phyloP scores from a whole-genome alignment of 2,329 filamentous ascomycete species.

The Xylaria sp. region DNA sequence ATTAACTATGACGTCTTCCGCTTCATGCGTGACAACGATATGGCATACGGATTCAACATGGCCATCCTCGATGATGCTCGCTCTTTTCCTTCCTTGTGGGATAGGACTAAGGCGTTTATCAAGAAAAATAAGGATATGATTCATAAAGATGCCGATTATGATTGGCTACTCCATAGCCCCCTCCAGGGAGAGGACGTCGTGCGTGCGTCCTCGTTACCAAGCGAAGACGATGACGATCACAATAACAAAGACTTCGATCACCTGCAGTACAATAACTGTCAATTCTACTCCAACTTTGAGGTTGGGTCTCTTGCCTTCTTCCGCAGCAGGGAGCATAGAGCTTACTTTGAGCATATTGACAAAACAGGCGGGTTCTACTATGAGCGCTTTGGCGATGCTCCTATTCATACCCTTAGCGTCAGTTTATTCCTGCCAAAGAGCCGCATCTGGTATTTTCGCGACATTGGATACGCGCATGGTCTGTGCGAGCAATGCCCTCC shows the following conservation, averaged over 20 bases:
- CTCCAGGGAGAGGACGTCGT: conserved; percentile 32
- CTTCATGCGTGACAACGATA: conserved; percentile 85
- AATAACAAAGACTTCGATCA: conserved; percentile 38
- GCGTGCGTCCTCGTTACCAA: not conserved
- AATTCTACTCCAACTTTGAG: conserved; percentile 65
- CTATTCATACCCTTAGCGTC: conserved; percentile 64
- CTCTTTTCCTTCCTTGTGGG: conserved; percentile 58
- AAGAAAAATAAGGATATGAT: conserved; percentile 56
- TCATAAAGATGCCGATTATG: conserved; percentile 59
- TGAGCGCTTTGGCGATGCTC: conserved; percentile 58
- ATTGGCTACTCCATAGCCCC: conserved; percentile 57
- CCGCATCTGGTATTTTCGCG: conserved; percentile 62
- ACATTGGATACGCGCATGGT: conserved; percentile 58
- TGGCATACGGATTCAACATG: conserved; percentile 76
- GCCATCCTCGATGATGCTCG: conserved; percentile 58
- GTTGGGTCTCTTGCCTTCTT: conserved; percentile 64
- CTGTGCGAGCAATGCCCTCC: conserved; percentile 55
- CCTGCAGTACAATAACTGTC: conserved; percentile 60
- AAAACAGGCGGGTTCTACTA: conserved; percentile 60
- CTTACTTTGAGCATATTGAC: conserved; percentile 63
- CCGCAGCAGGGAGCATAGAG: conserved; percentile 57
- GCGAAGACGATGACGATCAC: conserved; percentile 17
- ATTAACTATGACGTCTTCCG: conserved; percentile 88
- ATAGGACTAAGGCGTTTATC: conserved; percentile 58
- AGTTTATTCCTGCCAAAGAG: conserved; percentile 63